Conservation (phyloP, 352 stramenopile genomes). For the Aphanomyces astaci region DNA sequence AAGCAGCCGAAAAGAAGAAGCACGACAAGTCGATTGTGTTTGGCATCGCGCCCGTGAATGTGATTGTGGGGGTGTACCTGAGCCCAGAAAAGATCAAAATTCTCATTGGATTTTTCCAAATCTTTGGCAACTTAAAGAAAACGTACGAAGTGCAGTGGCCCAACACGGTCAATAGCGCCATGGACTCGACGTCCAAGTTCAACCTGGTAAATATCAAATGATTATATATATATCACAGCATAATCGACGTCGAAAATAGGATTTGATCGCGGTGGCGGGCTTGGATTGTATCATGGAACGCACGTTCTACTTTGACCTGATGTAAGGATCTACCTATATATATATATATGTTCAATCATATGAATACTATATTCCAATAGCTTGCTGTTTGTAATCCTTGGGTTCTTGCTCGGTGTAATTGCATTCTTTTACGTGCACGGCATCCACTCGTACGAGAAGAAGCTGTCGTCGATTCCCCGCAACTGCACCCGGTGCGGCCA, state of each 20-base stretch:
- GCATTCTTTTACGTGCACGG: conserved; percentile 43
- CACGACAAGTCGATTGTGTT: conserved; percentile 41
- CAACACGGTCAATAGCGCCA: conserved; percentile 41
- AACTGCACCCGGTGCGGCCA: conserved; percentile 60
- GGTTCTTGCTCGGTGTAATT: not conserved
- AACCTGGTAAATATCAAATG: conserved; percentile 68
- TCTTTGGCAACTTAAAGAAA: conserved; percentile 68
- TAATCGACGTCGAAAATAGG: conserved; percentile 33
- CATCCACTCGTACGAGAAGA: conserved; percentile 51
- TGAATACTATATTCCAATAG: conserved; percentile 26
- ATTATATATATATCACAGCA: no score
- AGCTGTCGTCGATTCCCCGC: conserved; percentile 57
- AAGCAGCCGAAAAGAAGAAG: conserved; percentile 25
- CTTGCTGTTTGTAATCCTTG: conserved; percentile 2
- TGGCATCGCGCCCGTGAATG: conserved; percentile 44
- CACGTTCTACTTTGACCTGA: conserved; percentile 72
- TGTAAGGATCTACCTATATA: conserved; percentile 28
- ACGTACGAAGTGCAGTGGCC: conserved; percentile 66
- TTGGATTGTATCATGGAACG: conserved; percentile 68
- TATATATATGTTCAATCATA: no score
- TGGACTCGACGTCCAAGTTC: conserved; percentile 59
- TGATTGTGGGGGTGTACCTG: conserved; percentile 32
- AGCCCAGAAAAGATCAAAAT: conserved; percentile 69
- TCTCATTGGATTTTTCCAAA: conserved; percentile 74
- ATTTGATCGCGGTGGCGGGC: conserved; percentile 58